Base-by-base conservation (phyloP, 176 grass and related monocot genomes). In the Carex kokanica region DNA sequence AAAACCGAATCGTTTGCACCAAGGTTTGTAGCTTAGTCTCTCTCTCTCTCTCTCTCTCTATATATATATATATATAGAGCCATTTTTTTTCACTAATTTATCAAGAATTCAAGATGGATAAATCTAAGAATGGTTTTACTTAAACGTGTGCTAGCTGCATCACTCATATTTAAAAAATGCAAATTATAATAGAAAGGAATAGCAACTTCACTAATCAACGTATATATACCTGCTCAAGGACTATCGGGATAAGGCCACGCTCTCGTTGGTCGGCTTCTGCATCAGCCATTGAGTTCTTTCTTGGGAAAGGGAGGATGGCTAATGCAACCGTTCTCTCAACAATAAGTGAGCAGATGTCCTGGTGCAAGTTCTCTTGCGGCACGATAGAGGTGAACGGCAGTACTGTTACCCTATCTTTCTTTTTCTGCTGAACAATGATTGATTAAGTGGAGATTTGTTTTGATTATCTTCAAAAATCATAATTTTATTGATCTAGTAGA, bases 351-450 rank as follows among this genome's bases (percentile, higher is more conserved):
- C 84, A 89, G 18, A 86, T 58, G 34, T 89, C 88, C 14, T 89
- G 68, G 59, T 89, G 79, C 84, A 89, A 82, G 84, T 83, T 83
- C 40, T 73, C 77, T 24, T 58, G 64, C 51, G 88, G 88, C 2
- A 78, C 64, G 20, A 86, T 78, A 55, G 88, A 85, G 0, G 84
- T 89, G 88, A 89, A 89, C 4, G 88, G 79, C 58, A 68, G 55
- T 62, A 83, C 58, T 64, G 36, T 78, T 59, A 78, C 29, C 38
- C 6, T n/a, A 12, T 74, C 79, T 73, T 89, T 83, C 60, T 79
- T 86, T 16, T 18, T 16, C 61, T 88, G 27, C 70, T 79, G 51
- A 64, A 45, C 43, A 74, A 45, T 45, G 56, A 67, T 56, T 23
- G 56, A 84, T 60, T 57, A 80, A 31, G 47, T 83, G 67, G 64